Percentiles rank a stretch among this genome's conserved stretches.
Evolutionary conservation across 768 basidiomycete genomes (phyloP).

Genomic region (Cystofilobasidium macerans): DNA sequence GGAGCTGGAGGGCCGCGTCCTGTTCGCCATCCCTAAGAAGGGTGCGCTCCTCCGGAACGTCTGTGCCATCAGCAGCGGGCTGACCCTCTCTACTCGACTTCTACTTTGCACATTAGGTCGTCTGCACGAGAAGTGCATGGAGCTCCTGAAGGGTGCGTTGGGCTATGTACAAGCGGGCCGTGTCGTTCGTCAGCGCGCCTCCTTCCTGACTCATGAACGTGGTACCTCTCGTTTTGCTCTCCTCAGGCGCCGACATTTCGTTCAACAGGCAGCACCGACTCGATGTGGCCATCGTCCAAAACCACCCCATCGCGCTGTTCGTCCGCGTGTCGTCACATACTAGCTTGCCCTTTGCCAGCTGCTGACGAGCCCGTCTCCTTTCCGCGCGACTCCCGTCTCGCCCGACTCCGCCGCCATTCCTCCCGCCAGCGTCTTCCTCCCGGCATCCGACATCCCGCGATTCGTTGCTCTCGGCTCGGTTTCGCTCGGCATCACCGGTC

Average conservation of each 20-base stretch:
- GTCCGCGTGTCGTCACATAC: too few relatives aligned
- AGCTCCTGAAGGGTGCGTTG: slow-evolving; percentile 63
- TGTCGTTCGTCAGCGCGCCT: neutral
- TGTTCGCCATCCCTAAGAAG: slow-evolving; percentile 98
- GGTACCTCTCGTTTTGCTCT: neutral
- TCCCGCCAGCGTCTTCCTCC: slow-evolving; percentile 70
- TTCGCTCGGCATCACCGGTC: slow-evolving; percentile 92
- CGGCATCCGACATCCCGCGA: slow-evolving; percentile 91
- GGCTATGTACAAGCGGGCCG: too few relatives aligned
- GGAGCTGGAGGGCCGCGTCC: slow-evolving; percentile 65
- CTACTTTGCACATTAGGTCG: slow-evolving; percentile 48
- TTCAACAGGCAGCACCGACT: slow-evolving; percentile 76
- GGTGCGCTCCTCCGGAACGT: slow-evolving; percentile 43
- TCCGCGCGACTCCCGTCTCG: neutral
- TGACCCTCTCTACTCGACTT: neutral
- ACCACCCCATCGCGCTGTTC: slow-evolving; percentile 87
- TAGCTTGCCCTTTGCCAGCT: too few relatives aligned
- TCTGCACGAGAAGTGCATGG: slow-evolving; percentile 78
- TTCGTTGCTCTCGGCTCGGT: slow-evolving; percentile 97
- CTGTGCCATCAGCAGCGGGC: neutral
- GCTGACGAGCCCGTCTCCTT: neutral
- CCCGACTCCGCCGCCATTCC: neutral
- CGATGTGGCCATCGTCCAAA: slow-evolving; percentile 86
- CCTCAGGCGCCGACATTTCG: slow-evolving; percentile 81
- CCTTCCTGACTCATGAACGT: neutral